These are phyloP conservation scores for Noccaea caerulescens DNA, from an alignment of 345 rosid species.

Conservation along the genomic window DNA sequence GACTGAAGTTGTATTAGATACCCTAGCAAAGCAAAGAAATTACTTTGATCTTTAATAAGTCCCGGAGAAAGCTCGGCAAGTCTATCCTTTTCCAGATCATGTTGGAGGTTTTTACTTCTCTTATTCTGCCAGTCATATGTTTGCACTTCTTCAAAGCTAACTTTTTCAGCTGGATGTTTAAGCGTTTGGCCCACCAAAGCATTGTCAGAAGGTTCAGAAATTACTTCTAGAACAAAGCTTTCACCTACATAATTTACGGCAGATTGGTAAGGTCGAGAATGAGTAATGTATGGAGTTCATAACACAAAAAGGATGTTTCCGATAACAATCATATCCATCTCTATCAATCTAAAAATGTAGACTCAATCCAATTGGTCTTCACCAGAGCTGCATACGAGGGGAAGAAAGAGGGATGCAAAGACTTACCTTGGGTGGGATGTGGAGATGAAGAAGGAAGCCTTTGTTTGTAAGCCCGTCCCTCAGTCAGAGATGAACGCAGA, in stretches of 20 bases:
- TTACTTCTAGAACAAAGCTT: slow-evolving; percentile 64
- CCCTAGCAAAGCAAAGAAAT: slow-evolving; percentile 46
- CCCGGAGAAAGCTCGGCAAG: slow-evolving; percentile 45
- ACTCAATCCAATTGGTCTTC: not conserved
- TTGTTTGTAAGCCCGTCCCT: slow-evolving; percentile 69
- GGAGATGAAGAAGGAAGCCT: slow-evolving; percentile 62
- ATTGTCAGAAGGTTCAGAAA: slow-evolving; percentile 61
- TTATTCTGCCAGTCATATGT: slow-evolving; percentile 46
- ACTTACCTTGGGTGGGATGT: slow-evolving; percentile 52
- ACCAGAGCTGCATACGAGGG: slow-evolving; percentile 4
- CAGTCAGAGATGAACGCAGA: slow-evolving; percentile 52
- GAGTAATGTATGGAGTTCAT: slow-evolving; percentile 29
- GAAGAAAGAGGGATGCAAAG: slow-evolving; percentile 19
- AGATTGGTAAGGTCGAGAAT: slow-evolving; percentile 7
- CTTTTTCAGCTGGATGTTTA: slow-evolving; percentile 49
- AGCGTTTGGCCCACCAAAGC: slow-evolving; percentile 68
- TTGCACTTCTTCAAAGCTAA: slow-evolving; percentile 51
- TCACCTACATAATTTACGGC: slow-evolving; percentile 53
- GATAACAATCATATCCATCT: slow-evolving; percentile 9
- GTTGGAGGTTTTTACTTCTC: slow-evolving; percentile 42
- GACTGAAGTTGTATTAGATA: slow-evolving; percentile 30
- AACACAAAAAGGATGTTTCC: not conserved
- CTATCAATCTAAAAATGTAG: slow-evolving; percentile 11
- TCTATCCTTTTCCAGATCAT: slow-evolving; percentile 46
- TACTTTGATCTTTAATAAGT: slow-evolving; percentile 68